Conservation (phyloP, 306 rosid genomes). For the peach (Prunus persica) region Prunus_persica_NCBIv2 NC_034010.1:22812001-22812500, state of each 20-base stretch:
- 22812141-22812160: slow-evolving; percentile 90
- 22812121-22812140: slow-evolving; percentile 85
- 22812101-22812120: slow-evolving; percentile 83
- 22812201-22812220: slow-evolving; percentile 28
- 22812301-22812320: not conserved
- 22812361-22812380: not conserved
- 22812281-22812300: not conserved
- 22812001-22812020: slow-evolving; percentile 13
- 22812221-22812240: not conserved
- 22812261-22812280: not conserved
- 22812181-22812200: slow-evolving; percentile 69
- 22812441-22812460: slow-evolving; percentile 57
- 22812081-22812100: slow-evolving; percentile 98
- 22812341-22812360: not conserved
- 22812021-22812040: slow-evolving; percentile 1
- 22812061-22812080: not conserved
- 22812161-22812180: slow-evolving; percentile 90
- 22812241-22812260: not conserved
- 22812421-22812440: not conserved
- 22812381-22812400: not conserved
- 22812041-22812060: slow-evolving; percentile 8
- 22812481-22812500: slow-evolving; percentile 92
- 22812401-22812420: not conserved
- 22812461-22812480: slow-evolving; percentile 69
- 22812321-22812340: not conserved